These are phyloP conservation scores for Strobilomyces echinocephalus DNA, from an alignment of 768 basidiomycete species.

Conservation along the genomic window DNA sequence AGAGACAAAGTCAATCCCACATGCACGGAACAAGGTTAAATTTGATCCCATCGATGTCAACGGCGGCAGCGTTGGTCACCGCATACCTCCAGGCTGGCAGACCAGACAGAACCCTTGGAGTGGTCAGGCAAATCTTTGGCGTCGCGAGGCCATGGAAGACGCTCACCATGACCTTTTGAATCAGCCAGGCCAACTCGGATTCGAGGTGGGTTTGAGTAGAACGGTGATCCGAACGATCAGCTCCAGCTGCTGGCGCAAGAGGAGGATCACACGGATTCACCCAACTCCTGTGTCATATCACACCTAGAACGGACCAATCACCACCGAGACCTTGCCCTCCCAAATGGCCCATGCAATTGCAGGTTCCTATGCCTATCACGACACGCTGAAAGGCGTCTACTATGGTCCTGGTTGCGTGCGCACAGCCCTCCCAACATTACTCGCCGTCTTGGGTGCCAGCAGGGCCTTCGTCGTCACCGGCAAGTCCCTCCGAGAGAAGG, in stretches of 20 bases:
- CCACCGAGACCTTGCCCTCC: background rate
- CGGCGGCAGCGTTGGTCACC: background rate
- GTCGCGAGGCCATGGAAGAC: background rate
- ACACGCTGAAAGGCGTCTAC: slow-evolving; percentile 61
- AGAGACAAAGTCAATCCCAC: slow-evolving; percentile 22
- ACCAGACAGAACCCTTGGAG: too few species aligned
- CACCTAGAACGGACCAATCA: too few species aligned
- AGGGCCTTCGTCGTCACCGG: slow-evolving; percentile 74
- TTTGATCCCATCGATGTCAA: slow-evolving; percentile 8
- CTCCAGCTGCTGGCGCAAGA: too few species aligned
- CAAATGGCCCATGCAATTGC: slow-evolving; percentile 9
- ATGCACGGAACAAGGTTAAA: slow-evolving; percentile 14
- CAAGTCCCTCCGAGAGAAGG: slow-evolving; percentile 63
- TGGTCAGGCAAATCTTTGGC: slow-evolving; percentile 9
- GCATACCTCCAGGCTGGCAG: too few species aligned
- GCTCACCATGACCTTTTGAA: background rate
- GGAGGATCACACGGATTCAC: too few species aligned
- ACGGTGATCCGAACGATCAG: too few species aligned
- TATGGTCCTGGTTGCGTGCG: slow-evolving; percentile 67
- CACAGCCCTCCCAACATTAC: slow-evolving; percentile 60
- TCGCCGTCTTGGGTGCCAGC: slow-evolving; percentile 48
- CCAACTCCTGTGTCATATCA: too few species aligned
- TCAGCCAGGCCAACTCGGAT: background rate
- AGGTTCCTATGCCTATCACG: slow-evolving; percentile 65
- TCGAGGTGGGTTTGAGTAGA: too few species aligned